phyloP scores from a whole-genome alignment of 116 monocot genomes.

The Papilionanthe hybrid region DNA sequence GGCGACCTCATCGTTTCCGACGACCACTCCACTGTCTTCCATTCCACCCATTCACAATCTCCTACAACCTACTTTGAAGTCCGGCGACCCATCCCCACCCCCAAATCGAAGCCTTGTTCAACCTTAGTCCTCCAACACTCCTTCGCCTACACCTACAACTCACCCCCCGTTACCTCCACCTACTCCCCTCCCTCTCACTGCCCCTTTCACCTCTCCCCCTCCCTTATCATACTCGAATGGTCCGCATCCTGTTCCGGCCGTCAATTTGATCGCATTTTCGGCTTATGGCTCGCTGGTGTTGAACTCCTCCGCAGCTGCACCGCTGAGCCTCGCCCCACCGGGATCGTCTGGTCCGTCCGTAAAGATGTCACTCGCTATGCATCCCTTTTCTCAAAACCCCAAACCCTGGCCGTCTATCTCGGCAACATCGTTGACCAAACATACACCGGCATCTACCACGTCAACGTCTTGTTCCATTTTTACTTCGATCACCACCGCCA shows the following conservation, averaged over 20 bases:
- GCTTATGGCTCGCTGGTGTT: conserved; percentile 41
- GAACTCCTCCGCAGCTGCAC: conserved; percentile 33
- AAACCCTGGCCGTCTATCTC: conserved; percentile 35
- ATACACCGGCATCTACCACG: conserved; percentile 46
- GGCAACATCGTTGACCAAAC: conserved; percentile 38
- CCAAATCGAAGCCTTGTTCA: conserved; percentile 24
- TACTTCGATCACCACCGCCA: conserved; percentile 12
- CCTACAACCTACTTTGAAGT: conserved; percentile 68
- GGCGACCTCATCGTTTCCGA: conserved; percentile 9
- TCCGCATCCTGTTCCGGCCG: conserved; percentile 33
- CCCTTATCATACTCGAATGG: conserved; percentile 38
- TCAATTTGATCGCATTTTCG: conserved; percentile 52
- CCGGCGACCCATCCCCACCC: conserved; percentile 35
- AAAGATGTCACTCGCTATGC: conserved; percentile 26
- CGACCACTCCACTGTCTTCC: not conserved
- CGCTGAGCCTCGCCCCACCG: conserved; percentile 24
- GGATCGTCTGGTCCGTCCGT: conserved; percentile 22
- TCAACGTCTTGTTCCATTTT: conserved; percentile 35
- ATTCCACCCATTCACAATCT: conserved; percentile 1
- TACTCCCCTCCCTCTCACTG: conserved; percentile 51
- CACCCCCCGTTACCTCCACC: conserved; percentile 44
- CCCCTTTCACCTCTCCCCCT: conserved; percentile 8
- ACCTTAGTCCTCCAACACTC: conserved; percentile 43
- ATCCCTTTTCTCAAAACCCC: conserved; percentile 14
- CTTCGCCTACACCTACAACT: conserved; percentile 46